Conservation (phyloP, 768 basidiomycete species). For the Mycena metata region DNA sequence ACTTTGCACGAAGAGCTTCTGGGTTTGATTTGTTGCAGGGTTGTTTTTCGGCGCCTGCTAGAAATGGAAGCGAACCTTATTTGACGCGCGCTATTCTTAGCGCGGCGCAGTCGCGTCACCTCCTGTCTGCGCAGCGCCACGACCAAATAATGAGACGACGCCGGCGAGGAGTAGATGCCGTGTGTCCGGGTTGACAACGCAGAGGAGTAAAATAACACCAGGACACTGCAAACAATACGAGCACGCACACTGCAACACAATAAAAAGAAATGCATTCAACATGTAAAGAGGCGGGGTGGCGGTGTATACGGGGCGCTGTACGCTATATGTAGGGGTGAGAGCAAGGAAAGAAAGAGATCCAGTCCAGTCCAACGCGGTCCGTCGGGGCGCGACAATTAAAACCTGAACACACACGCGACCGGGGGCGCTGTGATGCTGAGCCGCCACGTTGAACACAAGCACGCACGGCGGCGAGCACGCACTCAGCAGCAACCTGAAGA, state of each 20-base stretch:
- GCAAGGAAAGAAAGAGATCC: constrained; percentile 33
- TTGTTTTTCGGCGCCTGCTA: no score
- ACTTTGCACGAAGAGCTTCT: constrained; percentile 10
- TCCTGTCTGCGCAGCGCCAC: neutral
- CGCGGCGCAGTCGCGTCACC: no score
- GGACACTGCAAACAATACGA: neutral
- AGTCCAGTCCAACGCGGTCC: constrained; percentile 36
- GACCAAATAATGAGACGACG: neutral
- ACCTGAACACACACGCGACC: constrained; percentile 17
- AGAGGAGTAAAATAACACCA: neutral
- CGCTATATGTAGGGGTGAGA: constrained; percentile 40
- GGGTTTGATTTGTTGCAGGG: neutral
- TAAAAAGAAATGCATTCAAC: constrained; percentile 40
- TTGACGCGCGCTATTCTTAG: constrained; percentile 3
- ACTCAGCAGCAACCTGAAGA: constrained; percentile 73
- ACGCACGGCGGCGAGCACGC: constrained; percentile 20
- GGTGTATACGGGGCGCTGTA: constrained; percentile 41
- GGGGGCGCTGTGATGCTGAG: constrained; percentile 7
- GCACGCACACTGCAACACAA: constrained; percentile 30
- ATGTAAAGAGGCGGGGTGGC: constrained; percentile 37
- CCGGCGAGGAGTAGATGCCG: no score
- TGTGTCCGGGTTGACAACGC: no score
- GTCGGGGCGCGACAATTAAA: constrained; percentile 29
- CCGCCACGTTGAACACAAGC: constrained; percentile 19
- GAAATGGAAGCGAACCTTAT: constrained; percentile 6